Percentiles rank a stretch among this genome's conserved stretches.
Evolutionary conservation across 2,329 filamentous ascomycete species (phyloP).

Genomic region (Triangularia setosa): DNA sequence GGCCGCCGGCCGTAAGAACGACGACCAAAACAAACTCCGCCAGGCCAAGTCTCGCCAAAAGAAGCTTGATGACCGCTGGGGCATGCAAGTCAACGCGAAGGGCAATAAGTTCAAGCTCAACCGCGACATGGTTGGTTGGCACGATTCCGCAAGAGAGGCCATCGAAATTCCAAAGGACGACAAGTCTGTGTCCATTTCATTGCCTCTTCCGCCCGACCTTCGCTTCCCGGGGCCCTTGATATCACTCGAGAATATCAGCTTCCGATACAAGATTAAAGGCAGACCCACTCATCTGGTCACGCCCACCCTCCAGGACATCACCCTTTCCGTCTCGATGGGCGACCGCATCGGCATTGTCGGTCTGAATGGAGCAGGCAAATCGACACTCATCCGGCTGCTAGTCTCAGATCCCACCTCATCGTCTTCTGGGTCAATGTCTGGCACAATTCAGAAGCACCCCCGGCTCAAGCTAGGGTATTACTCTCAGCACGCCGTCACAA

Average conservation of each 20-base stretch:
- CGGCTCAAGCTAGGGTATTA: conserved; percentile 71
- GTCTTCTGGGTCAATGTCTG: conserved; percentile 54
- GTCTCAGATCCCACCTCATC: conserved; percentile 43
- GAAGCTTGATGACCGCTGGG: conserved; percentile 78
- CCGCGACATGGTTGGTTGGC: conserved; percentile 63
- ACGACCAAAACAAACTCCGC: conserved; percentile 81
- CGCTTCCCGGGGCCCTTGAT: conserved; percentile 72
- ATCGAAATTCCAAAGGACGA: conserved; percentile 68
- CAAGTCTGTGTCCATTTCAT: conserved; percentile 50
- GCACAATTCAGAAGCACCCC: conserved; percentile 62
- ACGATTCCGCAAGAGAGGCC: conserved; percentile 56
- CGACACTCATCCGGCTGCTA: conserved; percentile 69
- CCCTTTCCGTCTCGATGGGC: conserved; percentile 66
- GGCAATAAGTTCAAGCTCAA: conserved; percentile 80
- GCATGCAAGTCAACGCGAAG: conserved; percentile 66
- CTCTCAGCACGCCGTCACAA: conserved; percentile 73
- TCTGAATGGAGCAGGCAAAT: conserved; percentile 78
- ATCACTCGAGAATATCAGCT: conserved; percentile 65
- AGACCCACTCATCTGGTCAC: conserved; percentile 19
- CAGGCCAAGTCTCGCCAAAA: conserved; percentile 81
- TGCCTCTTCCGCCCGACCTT: conserved; percentile 64
- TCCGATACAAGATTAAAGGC: conserved; percentile 49
- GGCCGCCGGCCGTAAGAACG: conserved; percentile 69
- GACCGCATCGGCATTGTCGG: conserved; percentile 73
- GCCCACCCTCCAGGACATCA: conserved; percentile 54